These are phyloP conservation scores for Mycena vulgaris DNA, from an alignment of 768 basidiomycete genomes.

Conservation along the genomic window DNA sequence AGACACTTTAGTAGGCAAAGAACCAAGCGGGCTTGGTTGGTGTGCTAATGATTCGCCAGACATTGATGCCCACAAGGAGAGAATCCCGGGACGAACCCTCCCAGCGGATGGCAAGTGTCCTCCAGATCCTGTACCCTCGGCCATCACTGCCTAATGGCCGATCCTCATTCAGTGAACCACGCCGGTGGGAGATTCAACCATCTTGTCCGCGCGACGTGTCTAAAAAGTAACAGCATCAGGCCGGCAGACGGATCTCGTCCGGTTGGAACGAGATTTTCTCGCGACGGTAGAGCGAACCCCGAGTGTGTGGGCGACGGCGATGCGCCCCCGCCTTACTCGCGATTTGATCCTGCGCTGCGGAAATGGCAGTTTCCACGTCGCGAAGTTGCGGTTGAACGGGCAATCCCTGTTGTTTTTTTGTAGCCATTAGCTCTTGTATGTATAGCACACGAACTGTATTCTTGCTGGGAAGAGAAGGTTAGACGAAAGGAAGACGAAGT, in stretches of 20 bases:
- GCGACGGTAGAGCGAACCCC: no score
- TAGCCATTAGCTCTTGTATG: neutral
- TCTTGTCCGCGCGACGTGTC: neutral
- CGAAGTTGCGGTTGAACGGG: neutral
- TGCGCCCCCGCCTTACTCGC: conserved; percentile 45
- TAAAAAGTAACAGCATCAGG: neutral
- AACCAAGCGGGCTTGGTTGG: neutral
- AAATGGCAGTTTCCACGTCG: conserved; percentile 20
- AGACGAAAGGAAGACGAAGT: no score
- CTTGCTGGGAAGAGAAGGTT: no score
- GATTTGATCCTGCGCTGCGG: conserved; percentile 42
- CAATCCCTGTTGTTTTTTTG: conserved; percentile 1
- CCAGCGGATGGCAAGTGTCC: conserved; percentile 17
- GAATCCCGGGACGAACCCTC: conserved; percentile 19
- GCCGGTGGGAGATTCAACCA: neutral
- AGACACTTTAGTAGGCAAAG: conserved; percentile 1
- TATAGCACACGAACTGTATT: no score
- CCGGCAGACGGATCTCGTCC: neutral
- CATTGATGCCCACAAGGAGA: conserved; percentile 9
- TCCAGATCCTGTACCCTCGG: conserved; percentile 25
- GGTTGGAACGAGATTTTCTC: neutral
- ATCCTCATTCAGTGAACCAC: neutral
- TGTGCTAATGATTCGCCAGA: neutral
- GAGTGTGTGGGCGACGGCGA: neutral
- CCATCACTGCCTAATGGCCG: neutral